Base-by-base conservation (phyloP, 805 yeast species). In the Wickerhamomyces chambardii region DNA sequence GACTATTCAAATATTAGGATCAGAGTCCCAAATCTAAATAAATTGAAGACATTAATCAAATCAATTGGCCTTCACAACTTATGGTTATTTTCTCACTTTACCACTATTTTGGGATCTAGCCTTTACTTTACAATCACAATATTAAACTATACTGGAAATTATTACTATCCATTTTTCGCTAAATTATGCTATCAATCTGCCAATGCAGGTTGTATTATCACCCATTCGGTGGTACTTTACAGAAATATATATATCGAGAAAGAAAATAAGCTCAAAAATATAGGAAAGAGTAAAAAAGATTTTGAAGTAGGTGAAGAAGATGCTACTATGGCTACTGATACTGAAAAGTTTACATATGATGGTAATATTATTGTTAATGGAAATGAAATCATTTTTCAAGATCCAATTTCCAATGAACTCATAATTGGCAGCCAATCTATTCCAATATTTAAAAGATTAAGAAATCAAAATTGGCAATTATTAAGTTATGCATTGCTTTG, bases 381-480 rank as follows among this genome's bases (percentile, higher is more conserved):
- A 5, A 24, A 24, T 24, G 27, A 24, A 14, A 24, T 12, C 2
- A 14, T 19, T 30, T 30, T 19, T 21, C 36, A 43, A 26, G 48
- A 42, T 8, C 37, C 35, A 14, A 36, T 36, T 15, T 41, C 42
- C 17, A 44, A 38, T 29, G 39, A 43, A 17, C 28, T 24, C 10
- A n/a, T 18, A 11, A 18, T 36, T 12, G 33, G 3, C 39, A 34
- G 29, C 34, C 42, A 8, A 39, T 22, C 29, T 28, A 25, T 4
- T 43, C 50, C 55, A 11, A 40, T 64, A 15, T 53, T 67, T 8
- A 61, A 58, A 31, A 46, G 59, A 5, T 43, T 65, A 31, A 61
- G 55, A 42, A 58, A 67, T n/a, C 69, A 64, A 36, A 63, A 65
- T 38, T 53, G 64, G 0, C 67, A 61, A 29, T 37, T 65, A 31